phyloP scores from a whole-genome alignment of 2,329 filamentous ascomycete species.

The Dothistroma pini region DNA sequence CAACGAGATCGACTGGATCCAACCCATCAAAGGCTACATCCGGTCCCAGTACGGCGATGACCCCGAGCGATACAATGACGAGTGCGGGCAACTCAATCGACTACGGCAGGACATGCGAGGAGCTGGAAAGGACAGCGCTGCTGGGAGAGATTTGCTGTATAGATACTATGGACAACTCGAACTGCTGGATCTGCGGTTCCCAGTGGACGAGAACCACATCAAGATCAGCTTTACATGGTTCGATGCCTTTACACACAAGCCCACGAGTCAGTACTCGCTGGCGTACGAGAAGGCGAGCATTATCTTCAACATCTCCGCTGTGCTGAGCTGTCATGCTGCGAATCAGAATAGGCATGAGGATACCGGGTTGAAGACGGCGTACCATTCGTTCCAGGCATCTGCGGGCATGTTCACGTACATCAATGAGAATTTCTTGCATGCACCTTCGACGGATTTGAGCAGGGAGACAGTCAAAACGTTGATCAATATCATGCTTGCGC shows the following conservation, averaged over 20 bases:
- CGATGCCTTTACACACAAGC: constrained; percentile 98
- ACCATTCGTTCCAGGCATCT: constrained; percentile 96
- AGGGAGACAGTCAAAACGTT: constrained; percentile 93
- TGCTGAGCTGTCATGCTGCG: constrained; percentile 92
- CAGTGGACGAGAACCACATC: constrained; percentile 97
- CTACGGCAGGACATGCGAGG: constrained; percentile 98
- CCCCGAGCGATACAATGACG: constrained; percentile 90
- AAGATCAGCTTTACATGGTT: constrained; percentile 99
- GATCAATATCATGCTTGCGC: constrained; percentile 88
- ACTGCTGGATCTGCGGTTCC: constrained; percentile 88
- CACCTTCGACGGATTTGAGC: constrained; percentile 92
- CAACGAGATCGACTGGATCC: constrained; percentile 97
- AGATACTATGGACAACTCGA: constrained; percentile 98
- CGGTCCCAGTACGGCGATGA: constrained; percentile 92
- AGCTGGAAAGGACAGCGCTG: constrained; percentile 92
- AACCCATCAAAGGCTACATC: constrained; percentile 89
- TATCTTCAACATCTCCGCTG: constrained; percentile 98
- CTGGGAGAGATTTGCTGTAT: constrained; percentile 88
- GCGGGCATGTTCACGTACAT: constrained; percentile 99
- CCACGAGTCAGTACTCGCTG: constrained; percentile 93
- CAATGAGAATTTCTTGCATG: constrained; percentile 98
- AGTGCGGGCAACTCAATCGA: constrained; percentile 90
- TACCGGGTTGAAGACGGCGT: constrained; percentile 88
- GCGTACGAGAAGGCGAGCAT: constrained; percentile 99
- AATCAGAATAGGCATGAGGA: constrained; percentile 91